These are phyloP conservation scores for Phragmites australis DNA, from an alignment of 176 grass and related monocot species.

Conservation along the genomic window DNA sequence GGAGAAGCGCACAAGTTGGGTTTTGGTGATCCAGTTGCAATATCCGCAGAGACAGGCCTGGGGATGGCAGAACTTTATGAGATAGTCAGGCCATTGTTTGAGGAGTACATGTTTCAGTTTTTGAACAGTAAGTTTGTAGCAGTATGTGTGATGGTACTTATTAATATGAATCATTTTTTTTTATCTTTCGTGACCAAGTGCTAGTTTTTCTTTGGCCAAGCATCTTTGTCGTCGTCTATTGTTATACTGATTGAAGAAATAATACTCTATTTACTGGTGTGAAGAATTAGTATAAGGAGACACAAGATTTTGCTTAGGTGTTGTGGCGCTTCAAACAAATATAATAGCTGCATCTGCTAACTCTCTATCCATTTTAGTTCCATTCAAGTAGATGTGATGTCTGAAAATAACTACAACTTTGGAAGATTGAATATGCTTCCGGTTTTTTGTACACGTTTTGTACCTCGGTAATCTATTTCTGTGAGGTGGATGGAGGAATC, in stretches of 20 bases:
- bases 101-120: constrained; percentile 75
- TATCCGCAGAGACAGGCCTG: constrained; percentile 96
- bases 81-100: constrained; percentile 70
- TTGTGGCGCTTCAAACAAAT: constrained; percentile 4
- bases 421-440: not conserved
- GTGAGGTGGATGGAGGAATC: not conserved
- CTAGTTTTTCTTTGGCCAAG: constrained; percentile 8
- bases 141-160: not conserved
- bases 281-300: not conserved
- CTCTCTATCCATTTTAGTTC: constrained; percentile 3
- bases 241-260: not conserved
- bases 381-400: not conserved
- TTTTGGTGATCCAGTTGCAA: constrained; percentile 95
- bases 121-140: constrained; percentile 56
- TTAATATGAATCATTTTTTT: not conserved
- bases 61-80: constrained; percentile 98
- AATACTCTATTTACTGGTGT: not conserved
- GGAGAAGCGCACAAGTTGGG: constrained; percentile 92
- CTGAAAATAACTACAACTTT: constrained; percentile 5
- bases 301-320: constrained; percentile 6
- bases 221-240: constrained; percentile 10
- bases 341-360: not conserved
- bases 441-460: not conserved
- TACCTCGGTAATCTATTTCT: not conserved
- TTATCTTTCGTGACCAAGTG: not conserved